phyloP scores from a whole-genome alignment of 2,329 filamentous ascomycete species.

The Colletotrichum sp. region DNA sequence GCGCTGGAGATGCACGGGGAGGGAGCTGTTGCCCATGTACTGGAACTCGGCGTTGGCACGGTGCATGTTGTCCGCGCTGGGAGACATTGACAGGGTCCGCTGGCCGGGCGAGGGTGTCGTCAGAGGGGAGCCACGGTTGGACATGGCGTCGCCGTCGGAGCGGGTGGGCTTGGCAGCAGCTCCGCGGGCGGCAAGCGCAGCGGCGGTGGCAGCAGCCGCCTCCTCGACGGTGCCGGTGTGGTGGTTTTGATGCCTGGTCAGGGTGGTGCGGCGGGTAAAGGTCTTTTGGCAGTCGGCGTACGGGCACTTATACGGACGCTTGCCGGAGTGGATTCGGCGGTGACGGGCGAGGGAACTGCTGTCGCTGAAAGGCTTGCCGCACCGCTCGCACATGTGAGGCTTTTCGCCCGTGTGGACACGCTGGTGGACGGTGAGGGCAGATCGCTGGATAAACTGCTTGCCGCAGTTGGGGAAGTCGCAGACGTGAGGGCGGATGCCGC shows the following conservation, averaged over 20 bases:
- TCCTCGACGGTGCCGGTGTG: constrained; percentile 96
- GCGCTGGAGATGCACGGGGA: constrained; percentile 81
- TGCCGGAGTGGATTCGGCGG: constrained; percentile 92
- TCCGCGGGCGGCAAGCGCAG: constrained; percentile 71
- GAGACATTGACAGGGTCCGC: constrained; percentile 79
- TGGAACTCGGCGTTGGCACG: constrained; percentile 69
- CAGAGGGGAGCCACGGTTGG: constrained; percentile 74
- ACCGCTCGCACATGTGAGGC: constrained; percentile 96
- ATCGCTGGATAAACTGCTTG: constrained; percentile 97
- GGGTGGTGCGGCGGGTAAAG: constrained; percentile 91
- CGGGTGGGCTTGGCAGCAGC: constrained; percentile 50
- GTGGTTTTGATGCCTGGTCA: constrained; percentile 95
- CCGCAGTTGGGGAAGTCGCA: constrained; percentile 89
- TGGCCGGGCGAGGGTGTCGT: constrained; percentile 87
- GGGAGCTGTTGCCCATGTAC: constrained; percentile 79
- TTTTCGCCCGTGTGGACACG: constrained; percentile 98
- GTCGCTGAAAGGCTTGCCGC: constrained; percentile 97
- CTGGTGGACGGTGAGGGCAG: constrained; percentile 91
- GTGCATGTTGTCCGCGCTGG: constrained; percentile 72
- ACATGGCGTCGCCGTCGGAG: constrained; percentile 75
- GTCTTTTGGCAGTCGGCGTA: constrained; percentile 99
- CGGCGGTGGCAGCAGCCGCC: constrained; percentile 85
- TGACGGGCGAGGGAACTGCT: constrained; percentile 93
- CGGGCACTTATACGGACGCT: constrained; percentile 95
- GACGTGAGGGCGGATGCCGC: constrained; percentile 85